Percentiles rank a stretch among this genome's conserved stretches.
These are phyloP conservation scores for Tulasnella sp. DNA, from an alignment of 768 basidiomycete genomes.

Conservation along the genomic window DNA sequence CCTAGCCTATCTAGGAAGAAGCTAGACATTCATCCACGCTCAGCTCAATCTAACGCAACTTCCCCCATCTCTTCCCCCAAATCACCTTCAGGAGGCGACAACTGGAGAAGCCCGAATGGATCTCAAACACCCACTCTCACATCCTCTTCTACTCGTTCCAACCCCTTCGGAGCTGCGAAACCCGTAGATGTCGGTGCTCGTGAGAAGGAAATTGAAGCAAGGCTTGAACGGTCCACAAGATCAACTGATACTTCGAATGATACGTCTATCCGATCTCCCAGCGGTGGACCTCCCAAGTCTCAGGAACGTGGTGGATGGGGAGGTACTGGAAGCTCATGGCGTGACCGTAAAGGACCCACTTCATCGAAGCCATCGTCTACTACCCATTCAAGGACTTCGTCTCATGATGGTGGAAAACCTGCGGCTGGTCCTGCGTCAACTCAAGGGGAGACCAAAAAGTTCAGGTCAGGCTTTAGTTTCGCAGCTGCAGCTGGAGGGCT, in stretches of 20 bases:
- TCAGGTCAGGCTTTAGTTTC: no score
- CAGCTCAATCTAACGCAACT: conserved; percentile 51
- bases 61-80: conserved; percentile 73
- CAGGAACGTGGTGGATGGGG: conserved; percentile 2
- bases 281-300: no score
- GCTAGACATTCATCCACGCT: conserved; percentile 74
- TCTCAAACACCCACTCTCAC: conserved; percentile 35
- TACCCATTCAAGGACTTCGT: conserved; percentile 9
- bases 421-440: conserved; percentile 3
- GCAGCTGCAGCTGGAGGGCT: conserved; percentile 13
- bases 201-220: conserved; percentile 63
- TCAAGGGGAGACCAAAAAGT: conserved; percentile 8
- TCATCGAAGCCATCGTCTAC: conserved; percentile 2
- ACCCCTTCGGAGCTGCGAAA: conserved; percentile 79
- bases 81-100: no score
- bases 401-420: conserved; percentile 13
- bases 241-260: not conserved
- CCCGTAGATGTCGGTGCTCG: conserved; percentile 72
- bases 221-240: conserved; percentile 39
- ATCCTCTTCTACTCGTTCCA: conserved; percentile 37
- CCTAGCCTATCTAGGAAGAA: conserved; percentile 68
- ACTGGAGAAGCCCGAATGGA: no score
- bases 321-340: not conserved
- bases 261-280: not conserved
- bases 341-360: not conserved